These are phyloP conservation scores for Xylaria sp. DNA, from an alignment of 2,329 filamentous ascomycete genomes.

Conservation along the genomic window DNA sequence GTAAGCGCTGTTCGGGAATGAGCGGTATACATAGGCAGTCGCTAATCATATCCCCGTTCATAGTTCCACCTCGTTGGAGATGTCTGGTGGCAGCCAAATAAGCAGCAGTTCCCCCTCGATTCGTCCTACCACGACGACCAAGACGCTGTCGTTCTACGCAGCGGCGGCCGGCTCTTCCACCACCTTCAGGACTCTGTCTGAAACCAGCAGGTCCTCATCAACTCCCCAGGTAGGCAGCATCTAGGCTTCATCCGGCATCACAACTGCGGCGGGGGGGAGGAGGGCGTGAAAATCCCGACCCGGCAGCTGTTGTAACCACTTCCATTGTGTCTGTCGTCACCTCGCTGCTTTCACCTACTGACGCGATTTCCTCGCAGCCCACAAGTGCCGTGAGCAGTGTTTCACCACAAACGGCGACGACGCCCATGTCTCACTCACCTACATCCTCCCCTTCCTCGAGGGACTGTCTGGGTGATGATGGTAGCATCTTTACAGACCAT, in stretches of 20 bases:
- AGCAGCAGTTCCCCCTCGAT: slow-evolving; percentile 33
- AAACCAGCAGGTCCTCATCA: slow-evolving; percentile 18
- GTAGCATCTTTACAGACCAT: slow-evolving; percentile 43
- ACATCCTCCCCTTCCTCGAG: slow-evolving; percentile 24
- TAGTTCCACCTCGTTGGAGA: slow-evolving; percentile 29
- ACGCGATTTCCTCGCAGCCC: slow-evolving; percentile 30
- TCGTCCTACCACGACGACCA: slow-evolving; percentile 26
- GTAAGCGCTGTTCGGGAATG: slow-evolving; percentile 35
- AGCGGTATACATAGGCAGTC: background rate
- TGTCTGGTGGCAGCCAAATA: slow-evolving; percentile 30
- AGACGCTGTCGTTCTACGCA: slow-evolving; percentile 32
- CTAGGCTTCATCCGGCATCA: background rate
- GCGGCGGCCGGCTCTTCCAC: slow-evolving; percentile 29
- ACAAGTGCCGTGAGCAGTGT: background rate
- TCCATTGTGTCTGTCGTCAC: slow-evolving; percentile 25
- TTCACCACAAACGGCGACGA: background rate
- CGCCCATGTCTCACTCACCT: slow-evolving; percentile 3
- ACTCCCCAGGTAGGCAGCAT: slow-evolving; percentile 10
- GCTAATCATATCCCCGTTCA: slow-evolving; percentile 3
- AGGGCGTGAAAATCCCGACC: slow-evolving; percentile 4
- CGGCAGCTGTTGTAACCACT: slow-evolving; percentile 3
- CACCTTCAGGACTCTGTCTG: slow-evolving; percentile 9
- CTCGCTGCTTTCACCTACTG: slow-evolving; percentile 25
- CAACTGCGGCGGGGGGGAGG: slow-evolving; percentile 13
- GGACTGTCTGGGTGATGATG: slow-evolving; percentile 40